A percentile compares a stretch with the other conserved stretches of the same genome.
These are phyloP conservation scores for Penicillium hesseltinei DNA, from an alignment of 2,329 filamentous ascomycete genomes.

Conservation along the genomic window DNA sequence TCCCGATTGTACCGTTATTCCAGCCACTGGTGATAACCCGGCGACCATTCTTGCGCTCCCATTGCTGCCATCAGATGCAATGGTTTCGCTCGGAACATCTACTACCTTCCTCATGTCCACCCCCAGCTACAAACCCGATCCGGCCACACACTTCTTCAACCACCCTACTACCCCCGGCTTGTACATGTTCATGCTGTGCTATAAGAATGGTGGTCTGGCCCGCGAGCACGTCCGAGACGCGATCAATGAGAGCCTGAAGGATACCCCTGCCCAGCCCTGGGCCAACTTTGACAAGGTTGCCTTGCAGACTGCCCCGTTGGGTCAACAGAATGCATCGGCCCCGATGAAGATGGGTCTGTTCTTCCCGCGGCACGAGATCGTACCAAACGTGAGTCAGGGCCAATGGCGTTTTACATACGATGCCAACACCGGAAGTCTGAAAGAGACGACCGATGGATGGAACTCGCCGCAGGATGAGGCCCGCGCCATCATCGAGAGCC, in stretches of 20 bases:
- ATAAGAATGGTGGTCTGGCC: conserved; percentile 95
- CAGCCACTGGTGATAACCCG: conserved; percentile 95
- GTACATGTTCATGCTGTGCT: conserved; percentile 99
- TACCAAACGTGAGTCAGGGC: conserved; percentile 82
- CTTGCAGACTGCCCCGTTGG: conserved; percentile 66
- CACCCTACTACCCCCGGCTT: conserved; percentile 85
- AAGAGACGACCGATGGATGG: conserved; percentile 54
- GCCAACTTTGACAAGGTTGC: conserved; percentile 74
- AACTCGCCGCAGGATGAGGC: conserved; percentile 69
- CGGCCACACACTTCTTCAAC: conserved; percentile 96
- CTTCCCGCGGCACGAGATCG: conserved; percentile 92
- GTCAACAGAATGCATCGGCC: conserved; percentile 54
- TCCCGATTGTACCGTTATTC: conserved; percentile 69
- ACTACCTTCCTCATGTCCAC: conserved; percentile 98
- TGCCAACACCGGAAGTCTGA: conserved; percentile 48
- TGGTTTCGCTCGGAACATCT: conserved; percentile 90
- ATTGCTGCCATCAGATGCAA: conserved; percentile 81
- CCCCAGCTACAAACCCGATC: conserved; percentile 82
- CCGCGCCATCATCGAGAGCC: conserved; percentile 87
- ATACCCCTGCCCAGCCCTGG: conserved; percentile 62
- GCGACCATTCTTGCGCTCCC: conserved; percentile 91
- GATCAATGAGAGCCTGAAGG: conserved; percentile 57
- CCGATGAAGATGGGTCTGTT: conserved; percentile 86
- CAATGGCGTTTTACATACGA: conserved; percentile 78
- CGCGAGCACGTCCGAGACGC: conserved; percentile 85